Evolutionary conservation across 78 protist species (phyloP).

Genomic region (Protostelium mycophagum): DNA sequence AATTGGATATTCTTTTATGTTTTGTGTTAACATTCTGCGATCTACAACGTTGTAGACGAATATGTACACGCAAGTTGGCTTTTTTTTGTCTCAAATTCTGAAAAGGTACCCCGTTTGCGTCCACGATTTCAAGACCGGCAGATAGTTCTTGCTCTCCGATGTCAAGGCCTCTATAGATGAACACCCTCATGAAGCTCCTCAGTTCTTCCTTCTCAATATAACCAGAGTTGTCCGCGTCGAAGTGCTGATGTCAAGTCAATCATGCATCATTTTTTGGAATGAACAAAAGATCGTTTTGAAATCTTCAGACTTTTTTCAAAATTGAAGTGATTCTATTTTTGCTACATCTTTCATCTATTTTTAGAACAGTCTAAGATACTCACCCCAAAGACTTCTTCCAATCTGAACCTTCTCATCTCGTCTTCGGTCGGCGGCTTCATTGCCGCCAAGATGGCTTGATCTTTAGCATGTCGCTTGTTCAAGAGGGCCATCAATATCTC

Average conservation of each 20-base stretch:
- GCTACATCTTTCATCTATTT: too few species aligned
- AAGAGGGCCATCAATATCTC: not conserved
- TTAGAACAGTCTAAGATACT: too few species aligned
- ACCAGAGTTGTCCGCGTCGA: not conserved
- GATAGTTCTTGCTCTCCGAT: not conserved
- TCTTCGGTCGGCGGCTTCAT: not conserved
- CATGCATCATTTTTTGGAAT: too few species aligned
- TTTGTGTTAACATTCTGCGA: too few species aligned
- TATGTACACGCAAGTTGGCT: too few species aligned
- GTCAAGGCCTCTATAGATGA: not conserved
- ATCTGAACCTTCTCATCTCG: not conserved
- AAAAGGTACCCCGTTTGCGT: not conserved
- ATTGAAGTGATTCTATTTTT: too few species aligned
- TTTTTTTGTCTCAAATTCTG: too few species aligned
- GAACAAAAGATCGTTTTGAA: too few species aligned
- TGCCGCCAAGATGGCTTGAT: not conserved
- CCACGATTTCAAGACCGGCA: not conserved
- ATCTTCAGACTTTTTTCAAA: too few species aligned
- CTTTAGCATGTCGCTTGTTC: not conserved
- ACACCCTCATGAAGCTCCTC: not conserved
- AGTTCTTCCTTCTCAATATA: not conserved
- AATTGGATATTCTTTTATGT: too few species aligned
- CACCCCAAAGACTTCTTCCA: not conserved
- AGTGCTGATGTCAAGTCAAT: too few species aligned
- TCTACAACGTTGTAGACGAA: too few species aligned